phyloP scores from a whole-genome alignment of 2,329 filamentous ascomycete genomes.

The Cryphonectria parasitica region DNA sequence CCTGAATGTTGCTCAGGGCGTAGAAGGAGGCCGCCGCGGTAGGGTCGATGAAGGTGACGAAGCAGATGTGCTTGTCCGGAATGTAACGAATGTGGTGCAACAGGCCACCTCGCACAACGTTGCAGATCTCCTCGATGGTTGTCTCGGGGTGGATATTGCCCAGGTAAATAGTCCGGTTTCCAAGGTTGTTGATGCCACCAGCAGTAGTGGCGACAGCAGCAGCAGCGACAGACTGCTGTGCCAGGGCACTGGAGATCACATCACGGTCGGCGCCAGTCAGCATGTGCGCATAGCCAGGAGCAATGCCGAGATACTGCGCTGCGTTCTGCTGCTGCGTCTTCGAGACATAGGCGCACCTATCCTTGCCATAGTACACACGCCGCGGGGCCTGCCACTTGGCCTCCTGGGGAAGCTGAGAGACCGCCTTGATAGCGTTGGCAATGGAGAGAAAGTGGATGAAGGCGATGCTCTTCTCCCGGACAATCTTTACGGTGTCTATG shows the following conservation, averaged over 20 bases:
- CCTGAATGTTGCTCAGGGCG: constrained; percentile 94
- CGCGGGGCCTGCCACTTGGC: constrained; percentile 94
- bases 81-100: constrained; percentile 99
- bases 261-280: constrained; percentile 95
- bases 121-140: constrained; percentile 99
- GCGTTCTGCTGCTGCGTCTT: constrained; percentile 99
- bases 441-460: constrained; percentile 98
- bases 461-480: constrained; percentile 95
- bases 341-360: constrained; percentile 96
- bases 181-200: constrained; percentile 94
- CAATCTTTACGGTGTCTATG: constrained; percentile 97
- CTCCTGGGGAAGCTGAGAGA: constrained; percentile 94
- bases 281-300: constrained; percentile 94
- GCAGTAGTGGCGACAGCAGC: constrained; percentile 96
- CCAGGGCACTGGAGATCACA: constrained; percentile 92
- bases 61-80: constrained; percentile 99
- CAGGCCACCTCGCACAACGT: constrained; percentile 92
- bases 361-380: constrained; percentile 98
- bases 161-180: constrained; percentile 95
- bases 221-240: constrained; percentile 95
- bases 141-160: constrained; percentile 99
- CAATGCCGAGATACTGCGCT: constrained; percentile 95
- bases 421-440: constrained; percentile 97
- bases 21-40: constrained; percentile 98
- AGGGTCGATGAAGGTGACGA: constrained; percentile 98